These are phyloP conservation scores for Fistulifera pelliculosa DNA, from an alignment of 108 stramenopile genomes.

Conservation along the genomic window DNA sequence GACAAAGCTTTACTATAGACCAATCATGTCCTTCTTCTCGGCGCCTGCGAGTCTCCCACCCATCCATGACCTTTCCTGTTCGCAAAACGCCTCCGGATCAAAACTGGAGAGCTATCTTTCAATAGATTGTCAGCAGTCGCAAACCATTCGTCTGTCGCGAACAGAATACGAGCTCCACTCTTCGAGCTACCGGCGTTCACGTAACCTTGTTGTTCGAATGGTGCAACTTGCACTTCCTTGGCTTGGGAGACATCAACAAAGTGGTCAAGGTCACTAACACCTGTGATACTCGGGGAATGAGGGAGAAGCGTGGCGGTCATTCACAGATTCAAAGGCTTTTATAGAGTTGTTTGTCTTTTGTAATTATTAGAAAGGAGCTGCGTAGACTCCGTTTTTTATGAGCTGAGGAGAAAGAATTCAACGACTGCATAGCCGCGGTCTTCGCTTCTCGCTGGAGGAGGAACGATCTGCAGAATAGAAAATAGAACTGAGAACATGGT, in stretches of 20 bases:
- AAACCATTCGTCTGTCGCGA: conserved; percentile 93
- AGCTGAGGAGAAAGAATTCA: no score
- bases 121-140: conserved; percentile 76
- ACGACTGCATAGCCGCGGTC: no score
- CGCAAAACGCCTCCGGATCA: conserved; percentile 70
- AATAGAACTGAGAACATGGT: no score
- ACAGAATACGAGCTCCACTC: conserved; percentile 37
- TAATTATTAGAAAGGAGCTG: no score
- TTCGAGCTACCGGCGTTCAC: conserved; percentile 12
- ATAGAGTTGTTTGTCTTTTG: no score
- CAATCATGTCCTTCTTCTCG: conserved; percentile 85
- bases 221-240: conserved; percentile 4
- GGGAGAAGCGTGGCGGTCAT: no score
- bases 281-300: conserved; percentile 12
- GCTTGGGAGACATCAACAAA: background rate
- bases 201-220: conserved; percentile 1
- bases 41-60: conserved; percentile 84
- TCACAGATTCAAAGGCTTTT: no score
- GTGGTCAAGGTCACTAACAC: conserved; percentile 10
- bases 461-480: no score
- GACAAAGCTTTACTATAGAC: conserved; percentile 69
- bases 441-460: no score
- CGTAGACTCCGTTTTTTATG: no score
- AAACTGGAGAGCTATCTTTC: conserved; percentile 54
- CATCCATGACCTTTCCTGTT: conserved; percentile 92